phyloP scores from a whole-genome alignment of 176 grass and related monocot species.

The Tuctoria greenei region DNA sequence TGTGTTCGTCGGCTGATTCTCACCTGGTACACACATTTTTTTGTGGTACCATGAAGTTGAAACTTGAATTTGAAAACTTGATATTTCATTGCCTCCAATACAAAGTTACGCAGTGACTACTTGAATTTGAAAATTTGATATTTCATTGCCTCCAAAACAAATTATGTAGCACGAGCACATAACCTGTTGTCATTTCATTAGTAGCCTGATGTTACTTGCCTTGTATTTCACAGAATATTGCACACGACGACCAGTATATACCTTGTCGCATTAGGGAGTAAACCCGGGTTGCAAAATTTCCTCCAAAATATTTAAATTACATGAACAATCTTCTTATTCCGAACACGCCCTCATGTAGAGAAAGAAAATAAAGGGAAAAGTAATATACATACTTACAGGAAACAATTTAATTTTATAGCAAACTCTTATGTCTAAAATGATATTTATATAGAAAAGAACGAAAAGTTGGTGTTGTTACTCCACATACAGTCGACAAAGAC shows the following conservation, averaged over 20 bases:
- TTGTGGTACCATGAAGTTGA: not conserved
- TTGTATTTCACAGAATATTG: not conserved
- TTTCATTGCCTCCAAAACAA: too few species aligned
- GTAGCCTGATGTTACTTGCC: not conserved
- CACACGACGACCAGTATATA: not conserved
- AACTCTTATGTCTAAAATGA: not conserved
- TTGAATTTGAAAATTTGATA: too few species aligned
- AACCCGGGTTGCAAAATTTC: not conserved
- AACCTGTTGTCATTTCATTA: not conserved
- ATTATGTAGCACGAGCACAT: not conserved
- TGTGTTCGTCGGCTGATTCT: not conserved
- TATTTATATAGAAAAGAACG: not conserved
- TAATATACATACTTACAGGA: not conserved
- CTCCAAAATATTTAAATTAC: not conserved
- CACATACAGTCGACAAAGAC: not conserved
- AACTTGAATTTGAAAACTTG: not conserved
- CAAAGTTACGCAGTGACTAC: not conserved
- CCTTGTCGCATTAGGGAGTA: not conserved
- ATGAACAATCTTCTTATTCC: not conserved
- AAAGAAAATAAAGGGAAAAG: not conserved
- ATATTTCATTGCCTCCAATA: not conserved
- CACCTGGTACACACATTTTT: not conserved
- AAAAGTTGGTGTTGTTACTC: not conserved
- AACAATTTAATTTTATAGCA: not conserved
- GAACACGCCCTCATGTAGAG: not conserved